phyloP scores from a whole-genome alignment of 2,329 filamentous ascomycete genomes.

The Stagonosporopsis tanaceti region DNA sequence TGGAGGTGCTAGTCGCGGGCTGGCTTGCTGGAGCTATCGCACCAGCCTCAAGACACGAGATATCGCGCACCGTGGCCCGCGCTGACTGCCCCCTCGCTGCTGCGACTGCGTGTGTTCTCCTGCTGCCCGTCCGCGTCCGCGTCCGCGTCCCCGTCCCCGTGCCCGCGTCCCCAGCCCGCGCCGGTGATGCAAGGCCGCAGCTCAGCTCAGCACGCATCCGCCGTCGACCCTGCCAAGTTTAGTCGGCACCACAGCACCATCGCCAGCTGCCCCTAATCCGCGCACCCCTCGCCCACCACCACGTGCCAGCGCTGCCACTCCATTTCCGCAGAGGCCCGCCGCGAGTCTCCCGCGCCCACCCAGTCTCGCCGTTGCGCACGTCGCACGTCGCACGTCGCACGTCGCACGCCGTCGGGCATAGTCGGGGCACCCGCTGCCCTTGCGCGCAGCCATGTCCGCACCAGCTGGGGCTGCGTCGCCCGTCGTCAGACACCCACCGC shows the following conservation, averaged over 20 bases:
- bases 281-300: constrained; percentile 10
- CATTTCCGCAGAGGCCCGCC: neutral
- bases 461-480: constrained; percentile 52
- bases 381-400: constrained; percentile 8
- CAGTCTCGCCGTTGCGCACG: constrained; percentile 11
- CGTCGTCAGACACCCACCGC: constrained; percentile 44
- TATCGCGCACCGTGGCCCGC: constrained; percentile 7
- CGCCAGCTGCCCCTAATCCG: constrained; percentile 27
- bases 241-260: constrained; percentile 18
- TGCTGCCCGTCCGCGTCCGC: neutral
- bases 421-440: constrained; percentile 32
- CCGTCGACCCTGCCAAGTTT: constrained; percentile 19
- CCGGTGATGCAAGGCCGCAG: constrained; percentile 19
- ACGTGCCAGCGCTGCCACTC: constrained; percentile 4
- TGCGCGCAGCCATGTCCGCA: constrained; percentile 44
- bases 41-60: constrained; percentile 14
- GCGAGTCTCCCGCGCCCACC: constrained; percentile 8
- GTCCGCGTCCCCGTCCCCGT: neutral
- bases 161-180: neutral
- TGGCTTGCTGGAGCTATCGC: constrained; percentile 12
- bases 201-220: constrained; percentile 18
- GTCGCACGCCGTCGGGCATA: constrained; percentile 17
- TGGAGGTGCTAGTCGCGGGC: constrained; percentile 9
- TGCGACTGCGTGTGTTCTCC: neutral
- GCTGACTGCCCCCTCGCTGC: constrained; percentile 10